Conservation (phyloP, 352 stramenopile species). For the Thalassiosira tumida region DNA sequence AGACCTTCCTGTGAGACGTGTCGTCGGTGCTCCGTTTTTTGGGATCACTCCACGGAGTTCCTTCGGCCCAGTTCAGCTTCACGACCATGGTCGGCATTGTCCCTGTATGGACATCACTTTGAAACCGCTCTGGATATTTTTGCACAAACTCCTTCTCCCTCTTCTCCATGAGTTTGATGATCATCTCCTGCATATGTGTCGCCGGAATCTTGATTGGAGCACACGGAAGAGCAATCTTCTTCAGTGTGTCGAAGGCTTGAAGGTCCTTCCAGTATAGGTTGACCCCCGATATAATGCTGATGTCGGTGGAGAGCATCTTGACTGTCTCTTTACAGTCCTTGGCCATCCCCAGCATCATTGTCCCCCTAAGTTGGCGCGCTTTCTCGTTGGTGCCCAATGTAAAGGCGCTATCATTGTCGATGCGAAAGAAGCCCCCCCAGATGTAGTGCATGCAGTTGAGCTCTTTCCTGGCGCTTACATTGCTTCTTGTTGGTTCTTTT, state of each 20-base stretch:
- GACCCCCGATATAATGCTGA: neutral
- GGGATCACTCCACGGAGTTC: neutral
- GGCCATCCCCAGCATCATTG: neutral
- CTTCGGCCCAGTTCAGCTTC: slow-evolving; percentile 1
- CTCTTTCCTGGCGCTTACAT: neutral
- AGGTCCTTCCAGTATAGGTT: slow-evolving; percentile 1
- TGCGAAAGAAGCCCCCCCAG: neutral
- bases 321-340: neutral
- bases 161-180: neutral
- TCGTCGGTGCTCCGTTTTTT: neutral
- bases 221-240: slow-evolving; percentile 3
- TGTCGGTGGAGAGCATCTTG: neutral
- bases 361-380: neutral
- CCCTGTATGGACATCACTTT: neutral
- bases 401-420: neutral
- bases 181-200: neutral
- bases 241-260: slow-evolving; percentile 5
- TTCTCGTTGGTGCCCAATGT: neutral
- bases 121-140: neutral
- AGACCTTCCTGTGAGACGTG: neutral
- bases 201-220: neutral
- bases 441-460: neutral
- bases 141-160: neutral
- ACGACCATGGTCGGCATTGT: neutral
- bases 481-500: neutral